Evolutionary conservation across 768 basidiomycete genomes (phyloP).

Genomic region (Brasilioporus rufonigricans): DNA sequence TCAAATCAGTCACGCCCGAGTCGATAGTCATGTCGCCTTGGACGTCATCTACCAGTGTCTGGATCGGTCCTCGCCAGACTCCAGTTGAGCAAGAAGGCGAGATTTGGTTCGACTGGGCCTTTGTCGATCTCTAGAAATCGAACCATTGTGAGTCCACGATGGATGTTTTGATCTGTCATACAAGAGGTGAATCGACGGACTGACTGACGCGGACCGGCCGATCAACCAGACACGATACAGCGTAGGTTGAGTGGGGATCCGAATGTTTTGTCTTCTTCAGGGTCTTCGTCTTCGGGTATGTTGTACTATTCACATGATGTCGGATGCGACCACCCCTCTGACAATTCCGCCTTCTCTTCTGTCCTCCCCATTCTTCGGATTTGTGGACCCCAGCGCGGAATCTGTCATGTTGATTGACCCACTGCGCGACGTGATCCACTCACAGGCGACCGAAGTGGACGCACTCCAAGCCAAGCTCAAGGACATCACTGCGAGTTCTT

Average conservation of each 20-base stretch:
- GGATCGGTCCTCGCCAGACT: not conserved
- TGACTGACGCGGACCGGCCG: not conserved
- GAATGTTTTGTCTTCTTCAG: conserved; percentile 53
- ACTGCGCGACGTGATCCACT: conserved; percentile 77
- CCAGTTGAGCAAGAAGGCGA: conserved; percentile 64
- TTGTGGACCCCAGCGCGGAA: conserved; percentile 66
- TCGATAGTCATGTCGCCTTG: conserved; percentile 65
- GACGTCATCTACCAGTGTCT: not conserved
- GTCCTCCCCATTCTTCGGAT: too few relatives aligned
- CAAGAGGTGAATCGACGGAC: not conserved
- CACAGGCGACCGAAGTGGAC: conserved; percentile 81
- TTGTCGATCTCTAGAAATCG: conserved; percentile 98
- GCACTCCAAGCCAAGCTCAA: conserved; percentile 59
- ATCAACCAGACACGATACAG: conserved; percentile 76
- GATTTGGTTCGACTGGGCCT: conserved; percentile 98
- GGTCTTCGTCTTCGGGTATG: conserved; percentile 52
- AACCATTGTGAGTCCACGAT: conserved; percentile 74
- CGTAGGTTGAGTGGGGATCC: conserved; percentile 70
- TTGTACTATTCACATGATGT: too few relatives aligned
- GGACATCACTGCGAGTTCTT: conserved; percentile 33
- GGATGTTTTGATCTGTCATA: not conserved
- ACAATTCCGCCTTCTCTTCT: not conserved
- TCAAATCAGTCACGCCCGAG: conserved; percentile 88
- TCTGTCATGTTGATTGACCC: conserved; percentile 79
- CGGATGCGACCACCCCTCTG: not conserved